These are phyloP conservation scores for Dispira parvispora DNA, from an alignment of 192 early-diverging fungal genomes.

Conservation along the genomic window DNA sequence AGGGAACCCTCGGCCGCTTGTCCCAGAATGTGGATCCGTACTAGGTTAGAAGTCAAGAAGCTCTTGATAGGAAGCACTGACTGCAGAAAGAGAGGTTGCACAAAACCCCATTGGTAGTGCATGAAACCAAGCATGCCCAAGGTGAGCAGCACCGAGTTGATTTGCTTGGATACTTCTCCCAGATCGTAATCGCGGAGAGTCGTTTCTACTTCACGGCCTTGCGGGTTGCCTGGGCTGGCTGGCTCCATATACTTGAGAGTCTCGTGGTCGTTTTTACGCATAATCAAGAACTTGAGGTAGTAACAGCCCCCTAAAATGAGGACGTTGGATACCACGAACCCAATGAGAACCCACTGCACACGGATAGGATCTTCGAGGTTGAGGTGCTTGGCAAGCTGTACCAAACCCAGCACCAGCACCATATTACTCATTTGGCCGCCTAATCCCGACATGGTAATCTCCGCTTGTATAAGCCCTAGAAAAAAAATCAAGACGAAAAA, in stretches of 20 bases:
- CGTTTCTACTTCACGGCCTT: conserved; percentile 31
- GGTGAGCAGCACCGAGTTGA: conserved; percentile 54
- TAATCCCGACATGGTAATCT: too few species aligned
- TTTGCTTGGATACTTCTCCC: conserved; percentile 39
- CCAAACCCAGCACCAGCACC: conserved; percentile 29
- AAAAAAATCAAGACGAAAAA: too few species aligned
- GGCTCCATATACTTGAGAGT: conserved; percentile 63
- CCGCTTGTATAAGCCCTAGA: too few species aligned
- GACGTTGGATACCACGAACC: conserved; percentile 24
- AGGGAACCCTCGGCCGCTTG: conserved; percentile 60
- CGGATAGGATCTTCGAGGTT: conserved; percentile 42
- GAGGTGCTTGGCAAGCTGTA: conserved; percentile 29
- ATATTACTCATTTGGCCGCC: conserved; percentile 28
- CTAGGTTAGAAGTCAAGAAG: conserved; percentile 47
- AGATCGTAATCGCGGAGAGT: conserved; percentile 66
- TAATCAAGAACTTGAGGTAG: conserved; percentile 32
- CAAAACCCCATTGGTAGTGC: conserved; percentile 76
- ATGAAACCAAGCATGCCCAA: conserved; percentile 55
- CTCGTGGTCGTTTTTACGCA: conserved; percentile 66
- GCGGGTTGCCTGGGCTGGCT: conserved; percentile 29
- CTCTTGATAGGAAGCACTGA: conserved; percentile 59
- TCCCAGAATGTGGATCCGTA: conserved; percentile 64
- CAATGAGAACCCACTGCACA: conserved; percentile 16
- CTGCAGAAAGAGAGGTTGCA: conserved; percentile 80
- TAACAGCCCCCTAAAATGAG: conserved; percentile 13